A percentile compares a stretch with the other conserved stretches of the same genome.
phyloP scores from a whole-genome alignment of 1,284 basidiomycete species.

The Mixia osmundae region DNA sequence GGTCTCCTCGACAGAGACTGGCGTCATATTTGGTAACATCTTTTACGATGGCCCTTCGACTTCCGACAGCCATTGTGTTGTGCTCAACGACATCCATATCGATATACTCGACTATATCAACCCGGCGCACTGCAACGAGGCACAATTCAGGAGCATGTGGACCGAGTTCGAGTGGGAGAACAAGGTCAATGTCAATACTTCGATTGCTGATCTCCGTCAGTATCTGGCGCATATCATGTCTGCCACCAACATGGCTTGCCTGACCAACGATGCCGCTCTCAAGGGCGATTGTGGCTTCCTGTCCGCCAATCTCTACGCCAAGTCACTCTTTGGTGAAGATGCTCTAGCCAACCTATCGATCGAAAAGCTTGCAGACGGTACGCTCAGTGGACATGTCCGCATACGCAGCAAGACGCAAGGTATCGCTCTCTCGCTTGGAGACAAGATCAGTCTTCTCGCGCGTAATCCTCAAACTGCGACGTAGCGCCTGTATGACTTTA shows the following conservation, averaged over 20 bases:
- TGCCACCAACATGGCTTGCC: conserved; percentile 80
- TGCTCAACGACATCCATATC: conserved; percentile 91
- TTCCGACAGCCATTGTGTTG: conserved; percentile 47
- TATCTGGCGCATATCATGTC: conserved; percentile 73
- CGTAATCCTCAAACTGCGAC: no score
- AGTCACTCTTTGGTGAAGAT: conserved; percentile 85
- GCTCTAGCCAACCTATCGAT: conserved; percentile 89
- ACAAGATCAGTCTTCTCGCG: conserved; percentile 35
- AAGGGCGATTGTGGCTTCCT: conserved; percentile 75
- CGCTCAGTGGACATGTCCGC: conserved; percentile 67
- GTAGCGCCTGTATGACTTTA: no score
- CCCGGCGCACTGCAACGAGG: conserved; percentile 84
- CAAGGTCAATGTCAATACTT: conserved; percentile 70
- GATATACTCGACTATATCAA: conserved; percentile 99
- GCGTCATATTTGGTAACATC: conserved; percentile 94
- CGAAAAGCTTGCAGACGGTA: conserved; percentile 61
- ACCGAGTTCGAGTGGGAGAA: conserved; percentile 98
- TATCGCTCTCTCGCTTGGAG: conserved; percentile 78
- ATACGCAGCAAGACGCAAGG: conserved; percentile 88
- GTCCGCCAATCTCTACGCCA: conserved; percentile 78
- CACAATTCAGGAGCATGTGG: conserved; percentile 92
- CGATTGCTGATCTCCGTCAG: conserved; percentile 26
- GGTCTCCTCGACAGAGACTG: conserved; percentile 87
- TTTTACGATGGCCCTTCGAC: conserved; percentile 70
- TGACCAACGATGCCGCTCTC: conserved; percentile 78